A percentile compares a stretch with the other conserved stretches of the same genome.
phyloP scores from a whole-genome alignment of 768 basidiomycete species.

The Hysterangium stoloniferum region DNA sequence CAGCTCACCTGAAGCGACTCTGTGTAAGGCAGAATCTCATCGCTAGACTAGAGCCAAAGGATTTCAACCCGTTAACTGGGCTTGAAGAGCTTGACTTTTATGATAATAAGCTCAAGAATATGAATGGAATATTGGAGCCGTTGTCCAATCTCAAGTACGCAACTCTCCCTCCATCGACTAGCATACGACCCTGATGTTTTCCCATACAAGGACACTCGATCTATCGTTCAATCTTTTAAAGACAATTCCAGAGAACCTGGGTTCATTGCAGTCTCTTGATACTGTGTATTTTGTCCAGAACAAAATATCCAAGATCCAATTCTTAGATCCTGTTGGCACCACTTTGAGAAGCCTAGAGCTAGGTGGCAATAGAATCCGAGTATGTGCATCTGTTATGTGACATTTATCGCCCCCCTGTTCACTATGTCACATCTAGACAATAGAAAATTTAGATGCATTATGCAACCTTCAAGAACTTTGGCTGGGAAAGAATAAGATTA shows the following conservation, averaged over 20 bases:
- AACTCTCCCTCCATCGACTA: background rate
- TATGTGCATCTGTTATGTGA: slow-evolving; percentile 29
- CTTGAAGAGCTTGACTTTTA: slow-evolving; percentile 92
- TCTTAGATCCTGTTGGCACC: slow-evolving; percentile 45
- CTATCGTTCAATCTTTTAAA: slow-evolving; percentile 91
- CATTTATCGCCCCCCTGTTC: slow-evolving; percentile 3
- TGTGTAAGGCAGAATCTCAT: slow-evolving; percentile 87
- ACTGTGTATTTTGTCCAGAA: slow-evolving; percentile 96
- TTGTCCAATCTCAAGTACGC: slow-evolving; percentile 51
- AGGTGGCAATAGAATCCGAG: slow-evolving; percentile 88
- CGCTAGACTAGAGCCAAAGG: slow-evolving; percentile 59
- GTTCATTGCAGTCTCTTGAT: slow-evolving; percentile 49
- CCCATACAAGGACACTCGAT: slow-evolving; percentile 62
- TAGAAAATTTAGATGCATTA: slow-evolving; percentile 77
- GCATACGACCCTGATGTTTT: background rate
- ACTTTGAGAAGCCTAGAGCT: slow-evolving; percentile 80
- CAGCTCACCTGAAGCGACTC: slow-evolving; percentile 54
- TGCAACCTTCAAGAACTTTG: slow-evolving; percentile 87
- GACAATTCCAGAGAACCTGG: slow-evolving; percentile 55
- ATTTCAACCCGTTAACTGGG: slow-evolving; percentile 55
- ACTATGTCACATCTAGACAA: slow-evolving; percentile 50
- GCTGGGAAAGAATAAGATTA: slow-evolving; percentile 97
- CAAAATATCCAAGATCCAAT: slow-evolving; percentile 74
- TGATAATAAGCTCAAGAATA: slow-evolving; percentile 83
- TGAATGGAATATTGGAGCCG: slow-evolving; percentile 58